A percentile compares a stretch with the other conserved stretches of the same genome.
These are phyloP conservation scores for Murraya paniculata DNA, from an alignment of 345 rosid genomes.

Conservation along the genomic window DNA sequence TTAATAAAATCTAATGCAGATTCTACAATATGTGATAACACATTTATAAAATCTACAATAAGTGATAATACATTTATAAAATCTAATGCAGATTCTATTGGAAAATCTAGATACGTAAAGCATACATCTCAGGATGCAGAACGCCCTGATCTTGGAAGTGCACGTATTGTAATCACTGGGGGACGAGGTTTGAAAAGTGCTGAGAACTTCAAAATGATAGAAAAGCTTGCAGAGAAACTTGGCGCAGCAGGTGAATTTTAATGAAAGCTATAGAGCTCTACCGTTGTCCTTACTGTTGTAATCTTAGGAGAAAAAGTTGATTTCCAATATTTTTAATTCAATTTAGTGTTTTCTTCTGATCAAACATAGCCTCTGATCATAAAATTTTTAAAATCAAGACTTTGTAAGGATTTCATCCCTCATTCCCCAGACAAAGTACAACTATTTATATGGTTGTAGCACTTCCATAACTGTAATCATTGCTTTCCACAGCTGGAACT, in stretches of 20 bases:
- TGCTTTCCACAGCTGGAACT: neutral
- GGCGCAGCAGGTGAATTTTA: conserved; percentile 79
- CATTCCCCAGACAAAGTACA: neutral
- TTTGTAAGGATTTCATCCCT: neutral
- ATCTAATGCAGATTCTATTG: conserved; percentile 47
- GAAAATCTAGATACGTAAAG: conserved; percentile 67
- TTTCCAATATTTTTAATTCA: neutral
- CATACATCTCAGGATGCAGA: conserved; percentile 76
- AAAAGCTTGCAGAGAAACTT: conserved; percentile 94
- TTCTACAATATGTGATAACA: conserved; percentile 12
- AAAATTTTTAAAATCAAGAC: neutral
- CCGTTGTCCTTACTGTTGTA: neutral
- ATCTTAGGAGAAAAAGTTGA: neutral
- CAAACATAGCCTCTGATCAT: neutral
- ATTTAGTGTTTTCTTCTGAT: neutral
- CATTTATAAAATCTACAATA: neutral
- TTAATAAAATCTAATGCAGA: conserved; percentile 38
- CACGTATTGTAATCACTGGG: conserved; percentile 82
- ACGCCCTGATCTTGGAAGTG: conserved; percentile 96
- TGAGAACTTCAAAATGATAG: conserved; percentile 91
- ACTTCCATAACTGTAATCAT: neutral
- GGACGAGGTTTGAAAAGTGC: conserved; percentile 88
- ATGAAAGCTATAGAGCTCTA: neutral
- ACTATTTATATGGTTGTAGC: neutral
- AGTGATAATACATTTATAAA: neutral